Conservation (phyloP, 1,139 yeast species). For the Blastobotrys persicus region DNA sequence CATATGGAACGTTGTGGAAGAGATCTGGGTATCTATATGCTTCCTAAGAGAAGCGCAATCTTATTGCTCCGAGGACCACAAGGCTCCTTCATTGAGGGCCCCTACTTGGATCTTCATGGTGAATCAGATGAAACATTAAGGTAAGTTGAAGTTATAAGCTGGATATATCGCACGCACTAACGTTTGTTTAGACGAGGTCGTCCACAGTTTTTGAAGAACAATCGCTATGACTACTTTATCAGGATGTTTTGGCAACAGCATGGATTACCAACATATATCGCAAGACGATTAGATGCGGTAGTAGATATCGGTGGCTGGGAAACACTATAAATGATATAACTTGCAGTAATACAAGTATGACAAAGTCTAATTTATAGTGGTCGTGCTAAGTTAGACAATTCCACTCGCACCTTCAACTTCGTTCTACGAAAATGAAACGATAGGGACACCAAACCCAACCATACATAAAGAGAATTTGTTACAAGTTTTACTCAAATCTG, state of each 20-base stretch:
- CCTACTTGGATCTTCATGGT: slow-evolving; percentile 84
- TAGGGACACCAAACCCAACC: no score
- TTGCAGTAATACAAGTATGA: no score
- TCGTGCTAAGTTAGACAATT: no score
- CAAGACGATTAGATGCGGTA: slow-evolving; percentile 72
- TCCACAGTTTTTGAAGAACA: slow-evolving; percentile 63
- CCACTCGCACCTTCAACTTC: no score
- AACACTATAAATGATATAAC: slow-evolving; percentile 51
- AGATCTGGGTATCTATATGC: slow-evolving; percentile 70
- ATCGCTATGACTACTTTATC: slow-evolving; percentile 65
- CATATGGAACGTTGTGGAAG: slow-evolving; percentile 50
- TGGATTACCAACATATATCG: slow-evolving; percentile 72
- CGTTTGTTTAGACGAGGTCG: slow-evolving; percentile 53
- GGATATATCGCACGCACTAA: slow-evolving; percentile 9
- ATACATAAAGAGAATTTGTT: not conserved
- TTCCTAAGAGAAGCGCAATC: slow-evolving; percentile 74
- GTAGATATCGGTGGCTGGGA: slow-evolving; percentile 96
- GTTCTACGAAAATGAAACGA: no score
- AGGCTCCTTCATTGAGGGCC: slow-evolving; percentile 84
- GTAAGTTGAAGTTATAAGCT: slow-evolving; percentile 15
- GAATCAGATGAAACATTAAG: slow-evolving; percentile 70
- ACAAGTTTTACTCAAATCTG: not conserved
- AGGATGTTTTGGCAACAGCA: slow-evolving; percentile 76
- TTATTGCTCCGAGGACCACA: slow-evolving; percentile 56
- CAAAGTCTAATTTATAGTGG: no score